Evolutionary conservation across 345 rosid genomes (phyloP), one percentile per base, ranked within the genome.

Genomic region (Boechera divaricarpa): DNA sequence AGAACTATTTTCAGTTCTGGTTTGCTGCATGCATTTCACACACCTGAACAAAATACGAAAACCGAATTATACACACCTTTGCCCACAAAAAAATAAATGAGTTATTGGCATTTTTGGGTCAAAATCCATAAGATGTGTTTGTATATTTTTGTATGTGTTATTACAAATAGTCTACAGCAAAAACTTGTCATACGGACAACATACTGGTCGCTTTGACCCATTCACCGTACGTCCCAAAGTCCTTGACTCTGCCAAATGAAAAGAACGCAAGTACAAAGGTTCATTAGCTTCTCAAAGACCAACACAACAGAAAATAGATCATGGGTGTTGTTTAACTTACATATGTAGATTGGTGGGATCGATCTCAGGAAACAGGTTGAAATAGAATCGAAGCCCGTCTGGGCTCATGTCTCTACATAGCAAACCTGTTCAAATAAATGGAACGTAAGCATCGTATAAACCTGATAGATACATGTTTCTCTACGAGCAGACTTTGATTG

Each of bases 341-440:
- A 81, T 39, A 85, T 86, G 82, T 64, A 86, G 16, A 79, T 85
- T 81, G 72, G 82, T 63, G 3, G 77, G 72, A 80, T 64, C 82
- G n/a, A 91, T 85, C 62, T 88, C 97, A 6, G 91, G 82, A 79
- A 92, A 95, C 76, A 90, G 67, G 85, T 91, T 95, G 78, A 87
- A 63, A 75, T 88, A 92, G 79, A 91, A 95, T 62, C 87, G 86
- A 77, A 95, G 92, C 16, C 98, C 97, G 71, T 95, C 92, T 35
- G 91, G 89, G 77, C 98, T 92, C 72, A 87, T 62, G 76, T 95
- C 99, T 81, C 98, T 86, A 83, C 97, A 93, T 33, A 95, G 80
- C 79, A 95, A 77, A 76, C 97, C 98, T 95, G 88, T 80, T 69
- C 75, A 84, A 12, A 63, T 61, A 61, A 68, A 62, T 45, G 35